Evolutionary conservation across 768 basidiomycete species (phyloP).

Genomic region (Leccinum rimulosum): DNA sequence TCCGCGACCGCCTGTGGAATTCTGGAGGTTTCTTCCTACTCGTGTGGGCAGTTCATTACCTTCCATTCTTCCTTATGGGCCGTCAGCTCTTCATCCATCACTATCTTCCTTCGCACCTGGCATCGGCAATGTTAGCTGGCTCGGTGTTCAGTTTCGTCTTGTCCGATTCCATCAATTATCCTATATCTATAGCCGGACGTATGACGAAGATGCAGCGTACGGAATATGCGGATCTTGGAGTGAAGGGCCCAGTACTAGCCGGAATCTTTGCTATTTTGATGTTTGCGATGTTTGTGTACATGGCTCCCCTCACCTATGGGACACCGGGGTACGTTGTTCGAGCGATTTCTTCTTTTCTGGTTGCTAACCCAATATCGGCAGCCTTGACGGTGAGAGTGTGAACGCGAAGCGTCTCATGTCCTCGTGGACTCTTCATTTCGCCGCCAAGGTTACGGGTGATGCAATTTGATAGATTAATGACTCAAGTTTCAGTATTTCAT

Average conservation of each 20-base stretch:
- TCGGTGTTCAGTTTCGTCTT: conserved; percentile 87
- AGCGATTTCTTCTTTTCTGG: conserved; percentile 4
- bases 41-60: conserved; percentile 93
- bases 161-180: conserved; percentile 89
- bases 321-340: conserved; percentile 77
- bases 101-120: conserved; percentile 95
- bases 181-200: conserved; percentile 75
- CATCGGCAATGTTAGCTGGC: conserved; percentile 89
- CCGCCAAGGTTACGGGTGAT: conserved; percentile 60
- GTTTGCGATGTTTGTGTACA: conserved; percentile 66
- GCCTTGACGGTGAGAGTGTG: conserved; percentile 82
- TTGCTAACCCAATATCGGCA: conserved; percentile 33
- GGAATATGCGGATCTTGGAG: conserved; percentile 71
- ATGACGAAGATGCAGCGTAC: conserved; percentile 50
- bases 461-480: conserved; percentile 19
- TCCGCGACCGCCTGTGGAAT: conserved; percentile 93
- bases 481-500: conserved; percentile 5
- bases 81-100: conserved; percentile 97
- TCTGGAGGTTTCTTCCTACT: conserved; percentile 94
- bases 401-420: conserved; percentile 79
- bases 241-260: conserved; percentile 69
- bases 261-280: conserved; percentile 56
- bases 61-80: conserved; percentile 97
- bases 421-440: conserved; percentile 94
- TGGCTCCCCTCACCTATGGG: conserved; percentile 92